A percentile compares a stretch with the other conserved stretches of the same genome.
These are phyloP conservation scores for Lodderomyces elongisporus DNA, from an alignment of 1,139 yeast species.

Conservation along the genomic window DNA sequence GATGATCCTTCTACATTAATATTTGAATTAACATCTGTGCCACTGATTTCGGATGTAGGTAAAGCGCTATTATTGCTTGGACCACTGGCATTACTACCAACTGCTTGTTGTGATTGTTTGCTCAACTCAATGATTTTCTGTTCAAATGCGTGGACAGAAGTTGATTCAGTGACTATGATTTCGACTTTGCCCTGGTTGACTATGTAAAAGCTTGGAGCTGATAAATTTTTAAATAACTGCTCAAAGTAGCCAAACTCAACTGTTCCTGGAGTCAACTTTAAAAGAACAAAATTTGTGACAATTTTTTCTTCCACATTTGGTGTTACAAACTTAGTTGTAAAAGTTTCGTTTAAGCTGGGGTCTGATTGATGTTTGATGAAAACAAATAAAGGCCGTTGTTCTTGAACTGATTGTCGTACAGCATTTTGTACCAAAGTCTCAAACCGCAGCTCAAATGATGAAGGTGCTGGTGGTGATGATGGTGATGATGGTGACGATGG, in stretches of 20 bases:
- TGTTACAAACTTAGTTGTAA: conserved; percentile 18
- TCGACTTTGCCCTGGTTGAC: conserved; percentile 43
- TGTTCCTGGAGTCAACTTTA: conserved; percentile 42
- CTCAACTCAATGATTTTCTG: neutral
- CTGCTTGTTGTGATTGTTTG: neutral
- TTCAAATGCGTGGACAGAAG: conserved; percentile 18
- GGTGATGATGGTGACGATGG: too few relatives aligned
- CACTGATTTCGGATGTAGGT: too few relatives aligned
- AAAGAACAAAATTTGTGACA: conserved; percentile 29
- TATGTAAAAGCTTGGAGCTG: conserved; percentile 46
- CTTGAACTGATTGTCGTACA: conserved; percentile 30
- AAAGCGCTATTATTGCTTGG: neutral
- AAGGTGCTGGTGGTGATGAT: too few relatives aligned
- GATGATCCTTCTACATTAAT: too few relatives aligned
- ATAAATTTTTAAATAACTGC: conserved; percentile 44
- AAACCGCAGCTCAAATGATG: too few relatives aligned
- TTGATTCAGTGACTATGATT: conserved; percentile 34
- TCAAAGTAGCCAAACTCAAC: conserved; percentile 45
- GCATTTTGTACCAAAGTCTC: conserved; percentile 35
- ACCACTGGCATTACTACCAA: neutral
- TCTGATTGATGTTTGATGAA: conserved; percentile 23
- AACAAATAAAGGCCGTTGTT: conserved; percentile 39
- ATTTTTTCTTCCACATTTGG: conserved; percentile 11
- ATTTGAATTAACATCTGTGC: too few relatives aligned
- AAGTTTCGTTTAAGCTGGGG: conserved; percentile 14